Evolutionary conservation across 495 filamentous ascomycete genomes (phyloP).

Genomic region (Xylaria intraflava): DNA sequence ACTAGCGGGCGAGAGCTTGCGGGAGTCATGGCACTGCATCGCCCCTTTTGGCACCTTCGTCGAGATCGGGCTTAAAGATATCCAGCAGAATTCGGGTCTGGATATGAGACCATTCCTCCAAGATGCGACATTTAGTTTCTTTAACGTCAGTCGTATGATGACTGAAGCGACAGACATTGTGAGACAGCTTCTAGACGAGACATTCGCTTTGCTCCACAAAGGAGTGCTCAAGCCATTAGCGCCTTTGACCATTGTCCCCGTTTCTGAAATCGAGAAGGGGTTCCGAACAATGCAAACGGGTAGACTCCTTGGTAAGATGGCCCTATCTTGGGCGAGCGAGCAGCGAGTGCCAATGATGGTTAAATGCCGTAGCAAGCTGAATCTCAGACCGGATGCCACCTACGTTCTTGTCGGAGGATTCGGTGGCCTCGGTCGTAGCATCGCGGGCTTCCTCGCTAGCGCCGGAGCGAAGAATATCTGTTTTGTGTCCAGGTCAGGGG

Average conservation of each 20-base stretch:
- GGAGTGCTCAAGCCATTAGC: constrained; percentile 22
- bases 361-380: not conserved
- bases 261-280: constrained; percentile 40
- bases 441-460: constrained; percentile 47
- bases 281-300: constrained; percentile 45
- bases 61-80: constrained; percentile 48
- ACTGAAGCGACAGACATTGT: constrained; percentile 26
- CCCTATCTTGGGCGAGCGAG: constrained; percentile 27
- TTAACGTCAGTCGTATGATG: constrained; percentile 24
- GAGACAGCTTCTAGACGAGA: constrained; percentile 23
- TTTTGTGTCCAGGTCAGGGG: too few species aligned
- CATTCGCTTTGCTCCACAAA: constrained; percentile 24
- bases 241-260: constrained; percentile 32
- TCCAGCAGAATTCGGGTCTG: constrained; percentile 29
- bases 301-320: constrained; percentile 46
- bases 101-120: constrained; percentile 37
- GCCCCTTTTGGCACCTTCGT: constrained; percentile 50
- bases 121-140: constrained; percentile 25
- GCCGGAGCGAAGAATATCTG: constrained; percentile 28
- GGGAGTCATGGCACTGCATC: constrained; percentile 47
- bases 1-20: constrained; percentile 47
- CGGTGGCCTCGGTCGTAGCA: constrained; percentile 47
- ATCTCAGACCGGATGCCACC: constrained; percentile 24
- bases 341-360: constrained; percentile 25
- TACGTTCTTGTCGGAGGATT: constrained; percentile 52